phyloP scores from a whole-genome alignment of 148 eudicot genomes.

The Vaccinium corymbosum region DNA sequence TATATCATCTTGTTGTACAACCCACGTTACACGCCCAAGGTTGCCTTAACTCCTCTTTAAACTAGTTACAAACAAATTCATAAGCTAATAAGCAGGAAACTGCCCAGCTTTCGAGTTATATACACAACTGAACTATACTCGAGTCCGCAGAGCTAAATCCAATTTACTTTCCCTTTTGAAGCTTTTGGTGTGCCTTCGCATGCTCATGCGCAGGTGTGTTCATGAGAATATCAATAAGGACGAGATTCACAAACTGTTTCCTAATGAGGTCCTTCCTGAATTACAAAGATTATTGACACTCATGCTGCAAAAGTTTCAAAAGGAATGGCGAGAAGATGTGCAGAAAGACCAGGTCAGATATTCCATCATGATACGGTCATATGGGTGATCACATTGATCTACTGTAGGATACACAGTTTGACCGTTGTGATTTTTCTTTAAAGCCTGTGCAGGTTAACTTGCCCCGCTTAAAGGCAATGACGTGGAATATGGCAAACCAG shows the following conservation, averaged over 20 bases:
- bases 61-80: background rate
- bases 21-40: background rate
- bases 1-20: background rate
- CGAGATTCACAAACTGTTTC: slow-evolving; percentile 47
- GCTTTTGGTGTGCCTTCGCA: slow-evolving; percentile 52
- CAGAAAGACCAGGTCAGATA: slow-evolving; percentile 36
- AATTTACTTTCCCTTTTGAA: slow-evolving; percentile 17
- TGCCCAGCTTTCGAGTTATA: background rate
- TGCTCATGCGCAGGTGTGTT: slow-evolving; percentile 44
- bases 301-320: slow-evolving; percentile 48
- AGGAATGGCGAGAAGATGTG: slow-evolving; percentile 46
- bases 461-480: slow-evolving; percentile 35
- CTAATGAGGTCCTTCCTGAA: slow-evolving; percentile 44
- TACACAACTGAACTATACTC: background rate
- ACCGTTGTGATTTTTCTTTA: background rate
- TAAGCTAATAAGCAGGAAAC: background rate
- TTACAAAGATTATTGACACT: slow-evolving; percentile 44
- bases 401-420: background rate
- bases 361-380: background rate
- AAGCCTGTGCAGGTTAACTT: slow-evolving; percentile 21
- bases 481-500: slow-evolving; percentile 33
- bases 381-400: background rate
- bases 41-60: background rate
- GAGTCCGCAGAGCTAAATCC: background rate
- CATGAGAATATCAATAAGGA: slow-evolving; percentile 39